Conservation (phyloP, 192 early-diverging fungal genomes). For the Funneliformis mosseae region DNA sequence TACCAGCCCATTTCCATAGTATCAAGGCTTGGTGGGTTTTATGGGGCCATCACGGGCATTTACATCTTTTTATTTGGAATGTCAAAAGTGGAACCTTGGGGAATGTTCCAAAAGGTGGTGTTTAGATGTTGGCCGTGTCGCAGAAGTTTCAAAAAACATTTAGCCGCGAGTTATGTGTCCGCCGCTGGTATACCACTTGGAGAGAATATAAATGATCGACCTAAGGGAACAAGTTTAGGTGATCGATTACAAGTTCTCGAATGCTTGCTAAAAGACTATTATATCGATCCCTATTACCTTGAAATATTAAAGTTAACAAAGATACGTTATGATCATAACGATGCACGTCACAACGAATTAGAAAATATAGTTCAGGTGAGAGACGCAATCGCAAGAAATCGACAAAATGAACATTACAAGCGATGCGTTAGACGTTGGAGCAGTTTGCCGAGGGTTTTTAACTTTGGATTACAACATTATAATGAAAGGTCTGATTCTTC, state of each 20-base stretch:
- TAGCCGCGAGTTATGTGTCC: not conserved
- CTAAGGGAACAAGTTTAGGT: not conserved
- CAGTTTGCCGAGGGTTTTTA: too few species aligned
- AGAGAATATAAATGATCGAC: not conserved
- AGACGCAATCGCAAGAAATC: too few species aligned
- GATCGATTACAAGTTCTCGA: not conserved
- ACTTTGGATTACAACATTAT: too few species aligned
- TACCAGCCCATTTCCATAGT: not conserved
- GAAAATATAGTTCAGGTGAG: not conserved
- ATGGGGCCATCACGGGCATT: not conserved
- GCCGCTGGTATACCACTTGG: slow-evolving; percentile 9
- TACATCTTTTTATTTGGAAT: slow-evolving; percentile 9
- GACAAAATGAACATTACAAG: too few species aligned
- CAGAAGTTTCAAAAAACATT: slow-evolving; percentile 17
- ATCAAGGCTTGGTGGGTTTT: slow-evolving; percentile 10
- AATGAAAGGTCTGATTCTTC: too few species aligned
- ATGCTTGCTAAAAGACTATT: slow-evolving; percentile 10
- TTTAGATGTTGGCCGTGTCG: slow-evolving; percentile 13
- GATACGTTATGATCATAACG: not conserved
- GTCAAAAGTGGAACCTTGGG: slow-evolving; percentile 7
- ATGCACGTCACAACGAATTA: not conserved
- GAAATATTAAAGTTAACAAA: not conserved
- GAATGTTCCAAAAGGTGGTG: not conserved
- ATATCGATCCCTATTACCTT: not conserved
- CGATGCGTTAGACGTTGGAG: too few species aligned